Percentiles rank a stretch among this genome's conserved stretches.
Evolutionary conservation across 2,329 filamentous ascomycete genomes (phyloP).

Genomic region (Colletotrichum sublineola): DNA sequence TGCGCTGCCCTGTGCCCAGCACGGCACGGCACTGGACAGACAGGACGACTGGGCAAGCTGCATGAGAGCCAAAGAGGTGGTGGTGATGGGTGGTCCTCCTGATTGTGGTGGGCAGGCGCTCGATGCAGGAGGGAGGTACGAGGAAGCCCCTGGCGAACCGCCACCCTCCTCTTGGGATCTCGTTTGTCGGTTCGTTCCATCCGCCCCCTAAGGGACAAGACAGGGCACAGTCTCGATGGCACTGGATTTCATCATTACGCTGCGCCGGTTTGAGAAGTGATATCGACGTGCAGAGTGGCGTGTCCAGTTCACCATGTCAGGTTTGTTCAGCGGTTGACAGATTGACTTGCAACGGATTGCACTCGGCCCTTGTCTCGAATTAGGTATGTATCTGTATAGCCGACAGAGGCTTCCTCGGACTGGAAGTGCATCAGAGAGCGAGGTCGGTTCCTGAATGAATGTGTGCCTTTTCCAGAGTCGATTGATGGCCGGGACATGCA

Average conservation of each 20-base stretch:
- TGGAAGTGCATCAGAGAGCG: constrained; percentile 10
- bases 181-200: constrained; percentile 38
- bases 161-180: constrained; percentile 19
- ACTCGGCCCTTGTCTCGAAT: not conserved
- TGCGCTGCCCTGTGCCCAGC: constrained; percentile 1
- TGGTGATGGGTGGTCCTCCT: not conserved
- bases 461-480: constrained; percentile 9
- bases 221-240: constrained; percentile 17
- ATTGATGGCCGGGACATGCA: constrained; percentile 25
- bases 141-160: constrained; percentile 30
- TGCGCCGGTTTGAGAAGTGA: constrained; percentile 1
- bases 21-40: not conserved
- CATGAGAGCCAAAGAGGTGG: constrained; percentile 2
- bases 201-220: not conserved
- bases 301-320: not conserved
- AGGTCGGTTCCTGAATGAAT: constrained; percentile 10
- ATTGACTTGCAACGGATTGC: not conserved
- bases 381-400: not conserved
- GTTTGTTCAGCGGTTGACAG: not conserved
- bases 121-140: constrained; percentile 36
- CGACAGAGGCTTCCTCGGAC: constrained; percentile 5
- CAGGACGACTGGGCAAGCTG: not conserved
- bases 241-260: constrained; percentile 14
- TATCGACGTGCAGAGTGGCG: not conserved
- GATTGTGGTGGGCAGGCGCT: constrained; percentile 6